Conservation (phyloP, 495 filamentous ascomycete species). For the Gamarada debralockiae region DNA sequence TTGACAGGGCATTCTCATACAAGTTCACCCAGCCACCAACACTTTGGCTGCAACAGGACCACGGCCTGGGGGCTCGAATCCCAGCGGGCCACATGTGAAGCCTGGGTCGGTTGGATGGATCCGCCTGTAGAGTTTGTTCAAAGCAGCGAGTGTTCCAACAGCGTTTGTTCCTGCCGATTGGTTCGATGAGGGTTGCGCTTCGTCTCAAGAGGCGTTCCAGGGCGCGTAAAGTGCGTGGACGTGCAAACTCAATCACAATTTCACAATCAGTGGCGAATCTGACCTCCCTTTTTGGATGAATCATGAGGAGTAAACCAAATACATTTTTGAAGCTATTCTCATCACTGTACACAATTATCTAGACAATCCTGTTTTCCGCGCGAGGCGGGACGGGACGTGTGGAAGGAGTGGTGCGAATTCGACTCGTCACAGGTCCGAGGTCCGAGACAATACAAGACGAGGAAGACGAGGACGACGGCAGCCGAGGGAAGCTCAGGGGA, state of each 20-base stretch:
- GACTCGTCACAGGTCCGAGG: too few species aligned
- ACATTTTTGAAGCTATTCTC: neutral
- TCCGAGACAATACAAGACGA: too few species aligned
- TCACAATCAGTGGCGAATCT: too few species aligned
- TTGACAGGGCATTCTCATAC: neutral
- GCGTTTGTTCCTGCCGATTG: conserved; percentile 11
- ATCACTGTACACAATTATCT: neutral
- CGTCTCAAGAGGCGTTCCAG: conserved; percentile 24
- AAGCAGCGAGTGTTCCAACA: conserved; percentile 25
- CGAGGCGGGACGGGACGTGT: too few species aligned
- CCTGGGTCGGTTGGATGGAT: neutral
- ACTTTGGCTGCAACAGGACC: conserved; percentile 1
- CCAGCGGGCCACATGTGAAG: conserved; percentile 19
- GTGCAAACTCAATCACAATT: neutral
- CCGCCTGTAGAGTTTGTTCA: neutral
- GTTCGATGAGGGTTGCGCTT: conserved; percentile 7
- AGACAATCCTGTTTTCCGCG: too few species aligned
- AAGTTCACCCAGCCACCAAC: neutral
- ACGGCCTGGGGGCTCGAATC: neutral
- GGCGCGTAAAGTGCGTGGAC: conserved; percentile 21
- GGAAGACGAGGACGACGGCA: too few species aligned
- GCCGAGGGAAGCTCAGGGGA: too few species aligned
- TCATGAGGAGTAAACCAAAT: too few species aligned
- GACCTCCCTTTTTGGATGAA: too few species aligned
- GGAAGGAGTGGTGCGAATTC: too few species aligned